Evolutionary conservation across 2,329 filamentous ascomycete species (phyloP).

Genomic region (Gremmenia infestans): DNA sequence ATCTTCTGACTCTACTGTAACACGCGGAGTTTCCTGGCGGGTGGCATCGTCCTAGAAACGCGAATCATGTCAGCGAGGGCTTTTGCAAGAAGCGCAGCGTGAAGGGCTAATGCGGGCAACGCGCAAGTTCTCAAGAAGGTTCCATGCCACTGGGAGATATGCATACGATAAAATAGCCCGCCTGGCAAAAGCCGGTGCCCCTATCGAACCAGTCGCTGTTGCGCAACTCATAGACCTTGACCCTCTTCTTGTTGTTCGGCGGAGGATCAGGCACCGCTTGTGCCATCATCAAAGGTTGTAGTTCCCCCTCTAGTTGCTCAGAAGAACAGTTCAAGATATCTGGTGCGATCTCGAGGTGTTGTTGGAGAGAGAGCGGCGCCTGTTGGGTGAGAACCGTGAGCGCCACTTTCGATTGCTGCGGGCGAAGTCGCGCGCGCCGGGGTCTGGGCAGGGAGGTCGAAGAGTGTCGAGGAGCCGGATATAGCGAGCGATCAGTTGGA

Average conservation of each 20-base stretch:
- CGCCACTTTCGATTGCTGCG: conserved; percentile 26
- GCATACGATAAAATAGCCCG: conserved; percentile 36
- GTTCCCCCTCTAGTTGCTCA: conserved; percentile 48
- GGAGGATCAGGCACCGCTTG: conserved; percentile 62
- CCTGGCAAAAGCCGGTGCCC: conserved; percentile 91
- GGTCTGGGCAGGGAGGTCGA: conserved; percentile 1
- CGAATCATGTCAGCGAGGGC: conserved; percentile 27
- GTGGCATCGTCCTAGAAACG: conserved; percentile 47
- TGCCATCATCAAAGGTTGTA: conserved; percentile 65
- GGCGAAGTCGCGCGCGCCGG: conserved; percentile 15
- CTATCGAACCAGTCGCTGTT: conserved; percentile 99
- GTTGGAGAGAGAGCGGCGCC: conserved; percentile 50
- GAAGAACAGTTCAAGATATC: conserved; percentile 47
- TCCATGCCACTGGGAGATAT: not conserved
- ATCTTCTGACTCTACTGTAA: conserved; percentile 91
- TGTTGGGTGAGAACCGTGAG: conserved; percentile 20
- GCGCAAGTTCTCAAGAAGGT: conserved; percentile 3
- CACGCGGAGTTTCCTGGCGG: conserved; percentile 73
- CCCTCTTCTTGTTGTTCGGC: conserved; percentile 63
- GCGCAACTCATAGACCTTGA: conserved; percentile 98
- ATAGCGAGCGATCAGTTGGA: conserved; percentile 1
- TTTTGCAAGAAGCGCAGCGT: not conserved
- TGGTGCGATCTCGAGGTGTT: conserved; percentile 53
- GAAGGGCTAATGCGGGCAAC: not conserved
- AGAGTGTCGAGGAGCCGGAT: conserved; percentile 6